Evolutionary conservation across 345 rosid genomes (phyloP).

Genomic region (Populus euphratica): DNA sequence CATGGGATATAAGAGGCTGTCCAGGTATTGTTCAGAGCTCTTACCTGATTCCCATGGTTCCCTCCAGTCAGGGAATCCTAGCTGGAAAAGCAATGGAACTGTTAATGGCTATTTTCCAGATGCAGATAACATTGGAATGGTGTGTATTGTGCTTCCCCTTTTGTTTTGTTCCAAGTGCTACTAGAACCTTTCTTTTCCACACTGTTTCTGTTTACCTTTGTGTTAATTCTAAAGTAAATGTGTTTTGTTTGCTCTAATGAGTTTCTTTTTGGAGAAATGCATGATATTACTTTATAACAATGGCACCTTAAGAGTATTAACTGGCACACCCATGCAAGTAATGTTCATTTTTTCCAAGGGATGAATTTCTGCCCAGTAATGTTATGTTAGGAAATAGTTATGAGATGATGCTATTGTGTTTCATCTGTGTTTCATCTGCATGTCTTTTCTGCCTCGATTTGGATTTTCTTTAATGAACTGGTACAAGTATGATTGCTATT

Average conservation of each 20-base stretch:
- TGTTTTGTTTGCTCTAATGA: background rate
- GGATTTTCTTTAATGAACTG: background rate
- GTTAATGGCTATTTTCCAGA: constrained; percentile 53
- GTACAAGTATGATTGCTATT: background rate
- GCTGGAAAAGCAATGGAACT: constrained; percentile 52
- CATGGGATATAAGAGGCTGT: constrained; percentile 64
- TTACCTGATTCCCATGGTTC: constrained; percentile 56
- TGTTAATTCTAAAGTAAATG: background rate
- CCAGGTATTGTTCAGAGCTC: constrained; percentile 72
- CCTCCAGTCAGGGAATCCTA: constrained; percentile 43
- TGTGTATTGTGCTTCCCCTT: constrained; percentile 23
- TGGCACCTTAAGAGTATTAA: background rate
- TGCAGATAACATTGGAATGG: constrained; percentile 82
- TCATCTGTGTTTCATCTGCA: background rate
- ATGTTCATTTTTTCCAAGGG: background rate
- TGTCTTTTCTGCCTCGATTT: background rate
- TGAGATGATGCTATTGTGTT: background rate
- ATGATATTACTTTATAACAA: background rate
- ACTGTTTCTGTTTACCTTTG: background rate
- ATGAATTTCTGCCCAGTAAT: background rate
- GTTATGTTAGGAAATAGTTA: background rate
- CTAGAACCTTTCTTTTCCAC: background rate
- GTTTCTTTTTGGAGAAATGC: background rate
- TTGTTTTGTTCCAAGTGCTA: constrained; percentile 5
- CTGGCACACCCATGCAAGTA: background rate